Evolutionary conservation across 352 stramenopile species (phyloP).

Genomic region (Globisporangium rhizosaccharum): DNA sequence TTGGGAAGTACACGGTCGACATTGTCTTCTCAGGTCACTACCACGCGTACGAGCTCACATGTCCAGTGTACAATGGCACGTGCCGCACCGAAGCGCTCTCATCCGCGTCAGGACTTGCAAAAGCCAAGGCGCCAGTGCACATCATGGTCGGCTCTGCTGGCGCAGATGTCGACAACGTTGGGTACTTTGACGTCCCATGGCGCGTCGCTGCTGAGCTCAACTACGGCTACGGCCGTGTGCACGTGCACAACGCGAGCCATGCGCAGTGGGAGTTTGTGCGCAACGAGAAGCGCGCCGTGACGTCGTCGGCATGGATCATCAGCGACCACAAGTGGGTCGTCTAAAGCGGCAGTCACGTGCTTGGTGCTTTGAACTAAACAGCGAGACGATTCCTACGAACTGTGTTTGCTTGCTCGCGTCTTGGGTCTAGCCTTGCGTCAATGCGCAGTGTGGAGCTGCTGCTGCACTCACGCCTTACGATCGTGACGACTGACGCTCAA

Average conservation of each 20-base stretch:
- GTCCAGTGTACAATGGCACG: slow-evolving; percentile 35
- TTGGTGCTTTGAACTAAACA: too few relatives aligned
- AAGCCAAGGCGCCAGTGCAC: slow-evolving; percentile 36
- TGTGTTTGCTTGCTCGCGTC: too few relatives aligned
- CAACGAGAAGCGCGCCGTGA: slow-evolving; percentile 13
- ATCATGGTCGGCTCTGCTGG: slow-evolving; percentile 47
- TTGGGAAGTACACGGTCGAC: slow-evolving; percentile 42
- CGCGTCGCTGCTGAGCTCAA: slow-evolving; percentile 4
- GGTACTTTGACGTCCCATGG: slow-evolving; percentile 25
- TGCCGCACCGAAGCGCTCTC: slow-evolving; percentile 12
- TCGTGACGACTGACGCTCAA: not conserved
- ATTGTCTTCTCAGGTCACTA: slow-evolving; percentile 50
- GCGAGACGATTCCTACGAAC: too few relatives aligned
- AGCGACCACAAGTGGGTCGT: slow-evolving; percentile 38
- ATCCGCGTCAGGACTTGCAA: slow-evolving; percentile 14
- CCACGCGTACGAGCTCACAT: slow-evolving; percentile 56
- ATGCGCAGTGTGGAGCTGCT: too few relatives aligned
- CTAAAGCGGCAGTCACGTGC: too few relatives aligned
- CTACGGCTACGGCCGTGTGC: slow-evolving; percentile 39
- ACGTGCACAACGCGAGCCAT: slow-evolving; percentile 49
- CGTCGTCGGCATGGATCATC: slow-evolving; percentile 22
- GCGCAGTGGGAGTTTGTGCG: slow-evolving; percentile 48
- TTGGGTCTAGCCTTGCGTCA: too few relatives aligned
- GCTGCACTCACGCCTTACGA: not conserved
- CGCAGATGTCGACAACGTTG: slow-evolving; percentile 26